Evolutionary conservation across 495 filamentous ascomycete species (phyloP).

Genomic region (Aspergillus heteromorphus): DNA sequence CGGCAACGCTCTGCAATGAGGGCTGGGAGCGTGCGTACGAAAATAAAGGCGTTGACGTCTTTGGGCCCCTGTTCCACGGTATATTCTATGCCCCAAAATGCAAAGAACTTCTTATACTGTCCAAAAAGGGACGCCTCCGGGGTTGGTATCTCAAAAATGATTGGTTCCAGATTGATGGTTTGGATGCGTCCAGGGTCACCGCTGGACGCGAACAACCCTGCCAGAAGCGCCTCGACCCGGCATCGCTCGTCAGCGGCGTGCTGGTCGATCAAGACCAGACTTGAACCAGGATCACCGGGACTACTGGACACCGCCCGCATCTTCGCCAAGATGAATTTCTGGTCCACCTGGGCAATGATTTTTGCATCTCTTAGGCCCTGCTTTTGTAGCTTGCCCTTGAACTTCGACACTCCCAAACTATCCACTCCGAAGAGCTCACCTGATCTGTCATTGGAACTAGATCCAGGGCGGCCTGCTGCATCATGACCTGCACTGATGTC

Average conservation of each 20-base stretch:
- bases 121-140: constrained; percentile 55
- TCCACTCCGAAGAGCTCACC: constrained; percentile 10
- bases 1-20: constrained; percentile 72
- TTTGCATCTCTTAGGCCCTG: constrained; percentile 53
- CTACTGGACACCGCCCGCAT: constrained; percentile 20
- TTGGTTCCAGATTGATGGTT: constrained; percentile 41
- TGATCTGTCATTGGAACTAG: constrained; percentile 1
- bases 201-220: constrained; percentile 30
- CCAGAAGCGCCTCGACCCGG: constrained; percentile 66
- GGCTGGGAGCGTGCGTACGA: constrained; percentile 56
- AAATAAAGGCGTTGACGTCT: constrained; percentile 26
- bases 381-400: constrained; percentile 60
- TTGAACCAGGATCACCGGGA: not conserved
- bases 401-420: constrained; percentile 22
- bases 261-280: constrained; percentile 81
- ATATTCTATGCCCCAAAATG: constrained; percentile 68
- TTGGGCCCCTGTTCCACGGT: constrained; percentile 16
- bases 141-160: constrained; percentile 56
- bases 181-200: constrained; percentile 14
- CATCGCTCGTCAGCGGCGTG: constrained; percentile 92
- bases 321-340: constrained; percentile 79
- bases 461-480: not conserved
- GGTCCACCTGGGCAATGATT: constrained; percentile 79
- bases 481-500: not conserved
- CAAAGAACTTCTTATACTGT: constrained; percentile 51